These are phyloP conservation scores for Aspergillus glaucus DNA, from an alignment of 2,329 filamentous ascomycete species.

Conservation along the genomic window DNA sequence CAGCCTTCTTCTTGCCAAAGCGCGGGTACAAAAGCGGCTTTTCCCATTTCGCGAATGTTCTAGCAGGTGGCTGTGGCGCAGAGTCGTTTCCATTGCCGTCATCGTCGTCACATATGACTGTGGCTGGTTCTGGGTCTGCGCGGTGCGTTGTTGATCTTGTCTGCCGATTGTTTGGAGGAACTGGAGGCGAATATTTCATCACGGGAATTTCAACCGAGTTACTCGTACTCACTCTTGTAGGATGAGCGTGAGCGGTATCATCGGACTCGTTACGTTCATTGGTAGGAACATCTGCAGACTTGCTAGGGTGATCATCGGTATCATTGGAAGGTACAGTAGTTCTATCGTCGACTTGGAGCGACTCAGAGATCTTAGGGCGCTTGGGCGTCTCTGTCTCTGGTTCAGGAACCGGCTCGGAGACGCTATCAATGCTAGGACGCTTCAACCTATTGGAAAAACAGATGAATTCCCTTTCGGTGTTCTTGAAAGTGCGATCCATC, in stretches of 20 bases:
- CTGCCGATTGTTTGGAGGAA: slow-evolving; percentile 11
- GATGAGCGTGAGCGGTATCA: slow-evolving; percentile 6
- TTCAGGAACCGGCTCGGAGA: slow-evolving; percentile 5
- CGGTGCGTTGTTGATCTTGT: slow-evolving; percentile 28
- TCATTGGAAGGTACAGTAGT: not conserved
- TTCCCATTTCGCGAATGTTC: slow-evolving; percentile 18
- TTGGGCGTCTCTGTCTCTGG: slow-evolving; percentile 10
- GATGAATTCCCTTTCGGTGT: slow-evolving; percentile 5
- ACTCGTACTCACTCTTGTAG: slow-evolving; percentile 5
- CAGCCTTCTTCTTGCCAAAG: slow-evolving; percentile 41
- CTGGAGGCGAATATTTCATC: slow-evolving; percentile 15
- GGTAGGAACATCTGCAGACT: slow-evolving; percentile 3
- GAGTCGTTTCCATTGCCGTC: slow-evolving; percentile 11
- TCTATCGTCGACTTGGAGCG: slow-evolving; percentile 17
- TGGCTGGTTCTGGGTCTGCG: slow-evolving; percentile 4
- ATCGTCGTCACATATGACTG: slow-evolving; percentile 14
- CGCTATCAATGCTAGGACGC: slow-evolving; percentile 6
- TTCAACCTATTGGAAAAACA: slow-evolving; percentile 9
- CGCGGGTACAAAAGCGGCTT: slow-evolving; percentile 41
- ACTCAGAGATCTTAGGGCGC: slow-evolving; percentile 26
- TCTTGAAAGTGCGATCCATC: slow-evolving; percentile 28
- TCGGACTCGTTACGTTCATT: slow-evolving; percentile 1
- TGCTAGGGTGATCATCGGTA: slow-evolving; percentile 5
- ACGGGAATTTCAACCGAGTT: slow-evolving; percentile 22
- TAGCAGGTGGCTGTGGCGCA: slow-evolving; percentile 2